Evolutionary conservation across 768 basidiomycete species (phyloP).

Genomic region (Agaricus sinodeliciosus): DNA sequence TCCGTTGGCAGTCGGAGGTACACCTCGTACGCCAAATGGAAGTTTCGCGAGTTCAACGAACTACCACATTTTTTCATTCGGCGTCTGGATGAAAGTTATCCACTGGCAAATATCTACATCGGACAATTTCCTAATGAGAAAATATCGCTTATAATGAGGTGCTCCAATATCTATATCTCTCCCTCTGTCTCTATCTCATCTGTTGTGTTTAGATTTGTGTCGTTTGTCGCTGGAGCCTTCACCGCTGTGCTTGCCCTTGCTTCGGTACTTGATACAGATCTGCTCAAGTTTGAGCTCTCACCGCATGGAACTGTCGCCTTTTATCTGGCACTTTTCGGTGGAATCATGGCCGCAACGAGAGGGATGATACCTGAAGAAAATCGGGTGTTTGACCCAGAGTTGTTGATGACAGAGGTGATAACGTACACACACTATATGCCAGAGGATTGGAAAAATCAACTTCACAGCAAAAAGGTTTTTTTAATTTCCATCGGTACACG

Average conservation of each 20-base stretch:
- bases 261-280: slow-evolving; percentile 88
- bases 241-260: slow-evolving; percentile 91
- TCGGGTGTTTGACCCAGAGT: slow-evolving; percentile 87
- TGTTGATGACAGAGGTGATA: slow-evolving; percentile 88
- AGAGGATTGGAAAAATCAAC: slow-evolving; percentile 78
- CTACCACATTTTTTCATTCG: slow-evolving; percentile 87
- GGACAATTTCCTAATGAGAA: slow-evolving; percentile 98
- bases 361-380: slow-evolving; percentile 97
- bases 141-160: slow-evolving; percentile 86
- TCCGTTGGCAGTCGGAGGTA: slow-evolving; percentile 89
- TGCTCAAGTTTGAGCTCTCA: slow-evolving; percentile 92
- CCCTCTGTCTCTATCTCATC: not conserved
- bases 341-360: slow-evolving; percentile 80
- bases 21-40: slow-evolving; percentile 95
- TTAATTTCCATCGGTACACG: slow-evolving; percentile 7
- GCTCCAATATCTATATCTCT: slow-evolving; percentile 17
- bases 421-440: slow-evolving; percentile 96
- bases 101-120: slow-evolving; percentile 89
- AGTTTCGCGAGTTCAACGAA: slow-evolving; percentile 98
- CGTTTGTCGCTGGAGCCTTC: slow-evolving; percentile 95
- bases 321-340: slow-evolving; percentile 85
- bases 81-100: slow-evolving; percentile 84
- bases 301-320: slow-evolving; percentile 90
- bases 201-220: slow-evolving; percentile 63
- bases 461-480: slow-evolving; percentile 81